Evolutionary conservation across 805 yeast species (phyloP), one percentile per base, ranked within the genome.

Genomic region (Yarrowia keelungensis): DNA sequence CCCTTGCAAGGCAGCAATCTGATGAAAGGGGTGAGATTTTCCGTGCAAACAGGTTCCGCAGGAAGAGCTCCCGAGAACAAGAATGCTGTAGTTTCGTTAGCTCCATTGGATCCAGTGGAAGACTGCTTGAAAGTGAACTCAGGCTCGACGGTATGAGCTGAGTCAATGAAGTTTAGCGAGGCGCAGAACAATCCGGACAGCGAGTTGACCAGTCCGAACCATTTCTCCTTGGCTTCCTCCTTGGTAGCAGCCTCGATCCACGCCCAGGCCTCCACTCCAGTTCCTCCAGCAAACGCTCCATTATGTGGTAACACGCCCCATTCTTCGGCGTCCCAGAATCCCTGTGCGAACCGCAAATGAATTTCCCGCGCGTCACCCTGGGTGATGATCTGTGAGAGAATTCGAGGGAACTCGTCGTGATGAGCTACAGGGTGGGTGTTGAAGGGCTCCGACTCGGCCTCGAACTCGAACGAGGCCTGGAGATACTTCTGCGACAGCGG

Each of bases 251-350:
- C 93, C 74, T 89, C 94, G 36, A 95, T 84, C 47, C 87, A 82
- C 0, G 98, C 93, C 92, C 97, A 92, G 10, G 95, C 74, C 77
- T 95, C 99, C 15, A 94, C 97, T 58, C 99, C 99, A 2, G 94
- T 89, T 2, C 98, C 98, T 39, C 99, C 99, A 66, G 92, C 83
- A 69, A 79, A 79, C 12, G 77, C 75, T 0, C 99, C 99, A 71
- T 86, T 79, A 56, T 80, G 79, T 0, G 98, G 97, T 49, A 91
- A 81, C 56, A 82, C 79, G 0, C 98, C 98, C 96, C 97, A 95
- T 8, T 83, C 80, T 70, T 89, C 91, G 0, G 93, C 81, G 75
- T 95, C 97, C 94, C 97, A 95, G 87, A 92, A 90, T 0, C 99
- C 99, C 77, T 91, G 97, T 1, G 96, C 85, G 75, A 95, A 95